Percentiles rank a stretch among this genome's conserved stretches.
phyloP scores from a whole-genome alignment of 108 stramenopile genomes.

The Skeletonema tropicum region DNA sequence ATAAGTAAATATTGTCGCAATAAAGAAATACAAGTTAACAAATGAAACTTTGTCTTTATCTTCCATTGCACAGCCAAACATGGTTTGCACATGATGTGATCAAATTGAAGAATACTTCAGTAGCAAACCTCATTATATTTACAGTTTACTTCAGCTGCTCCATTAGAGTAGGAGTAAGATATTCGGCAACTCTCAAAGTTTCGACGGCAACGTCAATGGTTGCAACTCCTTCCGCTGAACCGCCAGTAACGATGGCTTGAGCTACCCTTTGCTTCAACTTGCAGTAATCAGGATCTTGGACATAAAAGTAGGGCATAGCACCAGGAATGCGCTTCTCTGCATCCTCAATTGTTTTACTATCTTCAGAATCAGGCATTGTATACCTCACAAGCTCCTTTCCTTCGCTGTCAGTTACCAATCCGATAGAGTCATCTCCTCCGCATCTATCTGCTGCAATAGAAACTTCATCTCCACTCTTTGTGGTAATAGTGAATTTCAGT shows the following conservation, averaged over 20 bases:
- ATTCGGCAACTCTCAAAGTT: constrained; percentile 80
- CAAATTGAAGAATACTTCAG: too few species aligned
- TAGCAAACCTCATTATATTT: neutral
- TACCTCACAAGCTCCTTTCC: constrained; percentile 66
- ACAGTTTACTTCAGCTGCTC: constrained; percentile 23
- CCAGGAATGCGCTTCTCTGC: constrained; percentile 56
- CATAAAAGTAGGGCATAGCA: constrained; percentile 88
- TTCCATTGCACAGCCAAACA: neutral
- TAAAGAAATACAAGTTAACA: neutral
- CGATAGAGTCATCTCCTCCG: constrained; percentile 79
- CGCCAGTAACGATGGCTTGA: constrained; percentile 36
- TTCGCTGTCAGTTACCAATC: constrained; percentile 59
- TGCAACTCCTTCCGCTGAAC: constrained; percentile 72
- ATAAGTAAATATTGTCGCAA: constrained; percentile 8
- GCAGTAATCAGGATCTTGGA: constrained; percentile 81
- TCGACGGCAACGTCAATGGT: constrained; percentile 82
- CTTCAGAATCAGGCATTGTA: constrained; percentile 70
- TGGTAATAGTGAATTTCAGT: constrained; percentile 71
- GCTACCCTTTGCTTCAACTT: constrained; percentile 72
- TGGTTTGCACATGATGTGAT: too few species aligned
- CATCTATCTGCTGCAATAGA: constrained; percentile 86
- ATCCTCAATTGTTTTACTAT: constrained; percentile 47
- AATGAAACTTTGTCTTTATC: neutral
- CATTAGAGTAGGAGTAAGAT: constrained; percentile 53
- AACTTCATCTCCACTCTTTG: constrained; percentile 59